Evolutionary conservation across 257 asterid species (phyloP), one percentile per base, ranked within the genome.

Genomic region (Echites panduratus): DNA sequence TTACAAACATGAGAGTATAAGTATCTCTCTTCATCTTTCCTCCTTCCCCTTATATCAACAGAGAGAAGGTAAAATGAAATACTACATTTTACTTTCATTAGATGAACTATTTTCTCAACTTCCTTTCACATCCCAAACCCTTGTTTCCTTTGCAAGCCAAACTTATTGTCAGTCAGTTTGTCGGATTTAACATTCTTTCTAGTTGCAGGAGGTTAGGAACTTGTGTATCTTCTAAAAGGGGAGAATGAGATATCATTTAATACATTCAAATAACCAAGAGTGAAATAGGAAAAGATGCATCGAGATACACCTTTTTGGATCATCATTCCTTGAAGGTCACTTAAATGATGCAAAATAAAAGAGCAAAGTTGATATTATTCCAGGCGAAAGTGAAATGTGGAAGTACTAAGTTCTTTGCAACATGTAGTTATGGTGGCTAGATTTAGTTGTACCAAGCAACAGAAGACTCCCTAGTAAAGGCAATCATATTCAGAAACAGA

Each of bases 281-380:
- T 79, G 62, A 43, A 38, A 56, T 49, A 70, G 52, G 0, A 56
- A 73, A 68, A 32, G 56, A 52, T 70, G 82, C 75, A 89, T 90
- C 90, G 13, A 50, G 97, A 93, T 93, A 89, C 87, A 74, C 80
- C 82, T 76, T 73, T 81, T 64, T 74, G 78, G 73, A 76, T 81
- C 73, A 72, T 76, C 76, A 50, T 90, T 86, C 93, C 87, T 27
- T 78, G 83, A 84, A 83, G 96, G 87, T 89, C 97, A 89, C 96
- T 89, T 84, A 77, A 71, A 14, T 78, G 94, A 87, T 92, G 98
- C 96, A 54, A 92, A 44, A 90, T 65, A 80, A 87, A 68, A 29
- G 75, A 82, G 78, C 77, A 76, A 87, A 66, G 59, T 77, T 76
- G 80, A 72, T 82, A 58, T 70, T 57, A 73, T 78, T 85, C 84